phyloP scores from a whole-genome alignment of 768 basidiomycete species.

The Boletus barrowsii region DNA sequence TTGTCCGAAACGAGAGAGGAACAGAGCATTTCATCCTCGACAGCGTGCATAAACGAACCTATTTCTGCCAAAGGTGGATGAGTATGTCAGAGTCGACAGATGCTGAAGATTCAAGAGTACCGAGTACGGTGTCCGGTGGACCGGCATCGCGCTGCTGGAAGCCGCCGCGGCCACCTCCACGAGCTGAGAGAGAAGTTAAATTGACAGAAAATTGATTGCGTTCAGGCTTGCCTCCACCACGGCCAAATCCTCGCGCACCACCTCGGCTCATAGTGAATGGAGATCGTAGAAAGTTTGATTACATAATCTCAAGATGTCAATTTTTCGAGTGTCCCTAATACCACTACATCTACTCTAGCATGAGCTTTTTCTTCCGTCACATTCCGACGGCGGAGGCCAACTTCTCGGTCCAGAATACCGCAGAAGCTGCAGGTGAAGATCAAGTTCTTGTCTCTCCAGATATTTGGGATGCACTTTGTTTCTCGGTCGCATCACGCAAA shows the following conservation, averaged over 20 bases:
- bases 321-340: too few species aligned
- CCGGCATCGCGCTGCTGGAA: conserved; percentile 70
- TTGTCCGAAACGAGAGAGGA: conserved; percentile 79
- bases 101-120: conserved; percentile 38
- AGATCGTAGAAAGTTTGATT: conserved; percentile 6
- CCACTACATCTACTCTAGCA: conserved; percentile 4
- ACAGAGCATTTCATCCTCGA: conserved; percentile 98
- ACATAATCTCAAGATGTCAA: conserved; percentile 17
- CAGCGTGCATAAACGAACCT: conserved; percentile 89
- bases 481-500: conserved; percentile 8
- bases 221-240: conserved; percentile 46
- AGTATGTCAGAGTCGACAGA: background rate
- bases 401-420: conserved; percentile 24
- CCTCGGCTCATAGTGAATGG: conserved; percentile 49
- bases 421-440: conserved; percentile 16
- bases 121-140: conserved; percentile 77
- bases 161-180: conserved; percentile 68
- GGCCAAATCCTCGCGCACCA: conserved; percentile 48
- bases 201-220: background rate
- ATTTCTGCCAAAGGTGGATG: conserved; percentile 58
- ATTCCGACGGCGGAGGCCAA: conserved; percentile 21
- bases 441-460: conserved; percentile 30
- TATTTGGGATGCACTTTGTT: conserved; percentile 32
- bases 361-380: conserved; percentile 39
- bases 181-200: conserved; percentile 33